A percentile compares a stretch with the other conserved stretches of the same genome.
phyloP scores from a whole-genome alignment of 1,284 basidiomycete genomes.

The Tylopilus orsonianus region DNA sequence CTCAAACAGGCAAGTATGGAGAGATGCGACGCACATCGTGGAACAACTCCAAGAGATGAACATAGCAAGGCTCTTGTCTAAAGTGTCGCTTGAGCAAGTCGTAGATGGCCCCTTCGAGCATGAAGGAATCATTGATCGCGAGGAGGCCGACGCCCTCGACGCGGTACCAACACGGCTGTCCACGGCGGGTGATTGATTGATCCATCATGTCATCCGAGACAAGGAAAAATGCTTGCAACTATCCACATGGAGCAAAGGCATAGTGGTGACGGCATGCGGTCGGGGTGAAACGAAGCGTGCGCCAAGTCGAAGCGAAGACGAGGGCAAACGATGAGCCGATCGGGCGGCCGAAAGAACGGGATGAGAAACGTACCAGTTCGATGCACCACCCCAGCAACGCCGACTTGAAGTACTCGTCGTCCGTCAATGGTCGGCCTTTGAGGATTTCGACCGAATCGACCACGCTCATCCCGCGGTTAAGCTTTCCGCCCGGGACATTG shows the following conservation, averaged over 20 bases:
- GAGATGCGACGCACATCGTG: conserved; percentile 56
- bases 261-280: neutral
- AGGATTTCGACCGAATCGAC: conserved; percentile 93
- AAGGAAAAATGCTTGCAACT: conserved; percentile 90
- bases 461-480: conserved; percentile 94
- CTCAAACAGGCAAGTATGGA: too few relatives aligned
- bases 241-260: neutral
- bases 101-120: conserved; percentile 96
- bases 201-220: conserved; percentile 99
- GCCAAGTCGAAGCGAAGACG: neutral
- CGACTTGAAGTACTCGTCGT: conserved; percentile 87
- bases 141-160: conserved; percentile 76
- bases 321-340: neutral
- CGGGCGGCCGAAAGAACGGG: too few relatives aligned
- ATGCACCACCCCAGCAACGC: conserved; percentile 96
- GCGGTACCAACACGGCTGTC: conserved; percentile 97
- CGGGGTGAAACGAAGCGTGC: neutral
- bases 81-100: conserved; percentile 88
- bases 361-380: conserved; percentile 76
- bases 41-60: conserved; percentile 89
- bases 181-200: conserved; percentile 87
- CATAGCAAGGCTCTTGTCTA: conserved; percentile 79
- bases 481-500: conserved; percentile 95
- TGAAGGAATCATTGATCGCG: conserved; percentile 96
- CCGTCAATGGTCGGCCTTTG: conserved; percentile 63